Base-by-base conservation (phyloP, 2,329 filamentous ascomycete genomes). In the Bisporella sp. region DNA sequence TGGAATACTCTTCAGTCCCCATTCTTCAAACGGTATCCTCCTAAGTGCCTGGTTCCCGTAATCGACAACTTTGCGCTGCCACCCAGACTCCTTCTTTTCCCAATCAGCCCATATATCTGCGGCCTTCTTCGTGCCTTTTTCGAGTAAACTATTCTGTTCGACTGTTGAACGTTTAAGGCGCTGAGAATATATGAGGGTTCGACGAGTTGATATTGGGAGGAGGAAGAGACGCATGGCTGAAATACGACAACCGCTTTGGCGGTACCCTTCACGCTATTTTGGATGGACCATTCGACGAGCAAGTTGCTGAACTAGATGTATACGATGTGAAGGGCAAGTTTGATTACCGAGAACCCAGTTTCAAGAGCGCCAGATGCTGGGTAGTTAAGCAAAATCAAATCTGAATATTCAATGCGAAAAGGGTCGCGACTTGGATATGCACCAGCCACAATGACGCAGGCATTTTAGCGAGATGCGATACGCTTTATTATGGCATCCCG, bases 1-100 rank as follows among this genome's bases (percentile, higher is more conserved):
- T 42, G 93, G 93, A 47, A 99, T 84, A 35, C 89, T 95, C 72
- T 97, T 97, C 59, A 99, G 76, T 0, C 89, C 90, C 93, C 93
- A 99, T 84, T 99, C 93, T 70, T 97, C 88, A 67, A 88, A 96
- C 3, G 93, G 88, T 62, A 99, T 95, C 55, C 89, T 82, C 61
- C 88, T 84, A 54, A 99, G 80, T 12, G 89, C 82, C 45, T 82
- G 74, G 70, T 99, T 96, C 50, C 93, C 93, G 68, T 92, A 95
- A 52, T 79, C 76, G 47, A 93, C 92, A 21, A 96, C 77, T 60
- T 82, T 82, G 65, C 86, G 89, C 74, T 96, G 89, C 93, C 93
- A 97, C 48, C 88, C 87, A 42, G 75, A 76, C 13, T 91, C 83
- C 58, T 85, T 85, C 66, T 85, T 82, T 69, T 97, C 93, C 91